Evolutionary conservation across 2,329 filamentous ascomycete genomes (phyloP), one percentile per base, ranked within the genome.

Genomic region (Chaetomium strumarium): DNA sequence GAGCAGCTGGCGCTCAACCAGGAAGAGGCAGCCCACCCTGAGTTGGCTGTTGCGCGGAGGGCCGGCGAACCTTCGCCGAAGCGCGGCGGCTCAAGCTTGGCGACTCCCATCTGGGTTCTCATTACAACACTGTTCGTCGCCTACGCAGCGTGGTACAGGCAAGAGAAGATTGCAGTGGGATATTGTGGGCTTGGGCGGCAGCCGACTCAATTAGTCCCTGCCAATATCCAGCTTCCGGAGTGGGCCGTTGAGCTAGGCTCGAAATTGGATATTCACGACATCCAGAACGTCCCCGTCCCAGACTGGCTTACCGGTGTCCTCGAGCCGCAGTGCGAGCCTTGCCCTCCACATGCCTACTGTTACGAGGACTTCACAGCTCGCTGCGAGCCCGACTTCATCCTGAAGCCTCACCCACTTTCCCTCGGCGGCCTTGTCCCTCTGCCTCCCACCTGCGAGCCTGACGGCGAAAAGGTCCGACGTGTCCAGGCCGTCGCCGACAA

Each of bases 131-230:
- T 93, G 10, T 68, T 93, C 7, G 79, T 79, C 31, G 83, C 85
- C 0, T 89, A 95, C 58, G 86, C 78, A 30, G 81, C 81, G 9
- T 93, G 91, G 80, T 99, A 91, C 74, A 79, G 92, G 45, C 89
- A 96, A 66, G 93, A 99, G 70, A 97, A 97, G 76, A 75, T 96
- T n/a, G 86, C 89, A 14, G 89, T 97, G 17, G 93, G 95, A 33
- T 99, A 95, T 66, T 99, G 93, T 66, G 90, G 91, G 12, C 80
- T 95, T 49, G 93, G 87, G 20, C 81, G 84, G 49, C 75, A 81
- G 44, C 80, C 76, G 2, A 74, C 70, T 31, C 64, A 74, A 58
- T 64, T 82, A 30, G 67, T 81, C 16, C 77, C 78, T 11, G 65
- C 68, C n/a, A 67, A 65, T 53, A 59, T 73, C 11, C 68, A 77